Base-by-base conservation (phyloP, 164 flowering plant genomes). In the Warburgia ugandensis region DNA sequence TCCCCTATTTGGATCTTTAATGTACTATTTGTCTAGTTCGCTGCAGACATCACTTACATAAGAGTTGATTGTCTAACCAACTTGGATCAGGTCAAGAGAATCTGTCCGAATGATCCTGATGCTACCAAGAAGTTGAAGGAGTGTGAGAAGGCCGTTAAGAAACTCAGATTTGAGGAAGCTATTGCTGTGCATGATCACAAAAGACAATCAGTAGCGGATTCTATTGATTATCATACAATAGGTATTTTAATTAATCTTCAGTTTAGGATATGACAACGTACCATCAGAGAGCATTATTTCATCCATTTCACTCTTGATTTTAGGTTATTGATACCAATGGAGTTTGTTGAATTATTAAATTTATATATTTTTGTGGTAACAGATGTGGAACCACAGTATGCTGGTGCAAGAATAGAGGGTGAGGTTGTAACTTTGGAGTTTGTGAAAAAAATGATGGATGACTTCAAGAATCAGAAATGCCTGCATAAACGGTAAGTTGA, bases 91-190 rank as follows among this genome's bases (percentile, higher is more conserved):
- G 94, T 92, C 44, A 88, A 88, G 70, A 86, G 58, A 70, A 41
- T 86, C 45, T 61, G 74, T 67, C 99, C 99, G 39, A 92, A 88
- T 75, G 96, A 92, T 74, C 94, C 91, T 52, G 95, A 92, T 73
- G 99, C 99, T 32, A 36, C 83, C 17, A 88, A 76, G 69, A 92
- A 92, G 70, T 60, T 92, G 70, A 92, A 75, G 73, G 99, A 92
- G 68, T 92, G 99, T 68, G 99, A 92, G 64, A 92, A 86, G 60
- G 94, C 95, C 40, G 99, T 88, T 12, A 77, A 79, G 85, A 92
- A 92, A 70, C 78, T 86, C 22, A 86, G 77, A 67, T 92, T 92
- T 68, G 95, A 88, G 61, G 96, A 92, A 71, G 99, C 99, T 45
- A 92, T 92, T 69, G 64, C 99, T 46, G 80, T 76, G 29, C 86